These are phyloP conservation scores for Pyrenophora tritici-repentis DNA, from an alignment of 2,329 filamentous ascomycete genomes.

Conservation along the genomic window DNA sequence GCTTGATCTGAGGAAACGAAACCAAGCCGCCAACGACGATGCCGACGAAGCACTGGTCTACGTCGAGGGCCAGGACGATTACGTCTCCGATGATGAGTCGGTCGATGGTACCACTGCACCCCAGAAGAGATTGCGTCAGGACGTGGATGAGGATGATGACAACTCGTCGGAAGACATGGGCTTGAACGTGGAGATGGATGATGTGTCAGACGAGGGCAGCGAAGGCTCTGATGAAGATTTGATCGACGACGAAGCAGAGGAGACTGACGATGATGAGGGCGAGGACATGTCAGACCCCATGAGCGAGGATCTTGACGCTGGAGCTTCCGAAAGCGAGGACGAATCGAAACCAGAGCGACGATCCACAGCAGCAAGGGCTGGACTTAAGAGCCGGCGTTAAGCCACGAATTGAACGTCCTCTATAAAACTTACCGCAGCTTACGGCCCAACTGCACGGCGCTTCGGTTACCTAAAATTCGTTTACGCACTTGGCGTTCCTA, in stretches of 20 bases:
- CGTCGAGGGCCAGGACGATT: conserved; percentile 78
- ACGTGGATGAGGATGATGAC: conserved; percentile 38
- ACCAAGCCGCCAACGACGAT: conserved; percentile 63
- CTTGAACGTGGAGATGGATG: conserved; percentile 54
- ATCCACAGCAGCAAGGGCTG: conserved; percentile 42
- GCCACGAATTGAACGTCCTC: not conserved
- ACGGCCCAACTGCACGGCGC: conserved; percentile 7
- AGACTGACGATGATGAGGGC: conserved; percentile 52
- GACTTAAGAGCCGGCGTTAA: conserved; percentile 37
- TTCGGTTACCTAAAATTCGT: conserved; percentile 11
- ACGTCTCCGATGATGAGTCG: conserved; percentile 59
- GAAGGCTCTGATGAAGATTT: conserved; percentile 48
- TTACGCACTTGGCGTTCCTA: conserved; percentile 5
- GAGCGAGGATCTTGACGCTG: conserved; percentile 52
- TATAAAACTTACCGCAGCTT: conserved; percentile 11
- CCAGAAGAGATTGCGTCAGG: conserved; percentile 33
- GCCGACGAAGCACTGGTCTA: conserved; percentile 79
- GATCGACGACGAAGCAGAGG: conserved; percentile 59
- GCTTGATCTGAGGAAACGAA: conserved; percentile 75
- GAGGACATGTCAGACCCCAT: conserved; percentile 55
- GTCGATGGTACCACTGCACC: conserved; percentile 20
- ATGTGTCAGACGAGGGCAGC: conserved; percentile 54
- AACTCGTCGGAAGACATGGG: conserved; percentile 63
- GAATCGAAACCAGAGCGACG: conserved; percentile 41
- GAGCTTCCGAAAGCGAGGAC: conserved; percentile 53